Evolutionary conservation across 306 rosid species (phyloP).

Genomic region (Mucuna pruriens): DNA sequence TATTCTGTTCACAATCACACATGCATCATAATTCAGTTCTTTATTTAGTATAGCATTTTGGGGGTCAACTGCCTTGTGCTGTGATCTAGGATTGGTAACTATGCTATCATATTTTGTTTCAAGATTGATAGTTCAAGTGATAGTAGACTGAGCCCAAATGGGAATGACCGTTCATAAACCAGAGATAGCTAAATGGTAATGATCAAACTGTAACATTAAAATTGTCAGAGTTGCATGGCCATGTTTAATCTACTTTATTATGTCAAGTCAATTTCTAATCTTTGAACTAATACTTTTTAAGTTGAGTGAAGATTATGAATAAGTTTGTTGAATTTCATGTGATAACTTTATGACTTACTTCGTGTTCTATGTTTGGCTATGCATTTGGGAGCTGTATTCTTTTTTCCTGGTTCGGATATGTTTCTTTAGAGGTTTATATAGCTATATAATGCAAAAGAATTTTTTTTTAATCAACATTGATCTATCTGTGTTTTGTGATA

Average conservation of each 20-base stretch:
- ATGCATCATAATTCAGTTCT: not conserved
- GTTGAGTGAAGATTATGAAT: not conserved
- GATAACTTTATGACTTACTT: not conserved
- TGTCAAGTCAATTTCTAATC: not conserved
- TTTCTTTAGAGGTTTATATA: not conserved
- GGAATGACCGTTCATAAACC: not conserved
- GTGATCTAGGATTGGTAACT: not conserved
- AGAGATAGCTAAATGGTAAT: not conserved
- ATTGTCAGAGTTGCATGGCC: not conserved
- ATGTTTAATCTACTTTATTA: not conserved
- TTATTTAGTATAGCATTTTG: not conserved
- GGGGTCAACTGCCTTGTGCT: not conserved
- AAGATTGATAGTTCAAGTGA: not conserved
- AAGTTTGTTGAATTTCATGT: not conserved
- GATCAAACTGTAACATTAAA: not conserved
- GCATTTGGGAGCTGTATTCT: not conserved
- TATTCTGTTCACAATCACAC: not conserved
- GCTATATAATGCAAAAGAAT: not conserved
- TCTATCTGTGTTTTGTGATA: not conserved
- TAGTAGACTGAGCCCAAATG: not conserved
- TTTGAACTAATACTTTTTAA: not conserved
- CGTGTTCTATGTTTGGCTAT: not conserved
- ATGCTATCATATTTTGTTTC: not conserved
- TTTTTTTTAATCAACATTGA: not conserved
- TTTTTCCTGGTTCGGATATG: not conserved